Conservation (phyloP, 2,329 filamentous ascomycete species). For the Colletotrichum endophyticum region DNA sequence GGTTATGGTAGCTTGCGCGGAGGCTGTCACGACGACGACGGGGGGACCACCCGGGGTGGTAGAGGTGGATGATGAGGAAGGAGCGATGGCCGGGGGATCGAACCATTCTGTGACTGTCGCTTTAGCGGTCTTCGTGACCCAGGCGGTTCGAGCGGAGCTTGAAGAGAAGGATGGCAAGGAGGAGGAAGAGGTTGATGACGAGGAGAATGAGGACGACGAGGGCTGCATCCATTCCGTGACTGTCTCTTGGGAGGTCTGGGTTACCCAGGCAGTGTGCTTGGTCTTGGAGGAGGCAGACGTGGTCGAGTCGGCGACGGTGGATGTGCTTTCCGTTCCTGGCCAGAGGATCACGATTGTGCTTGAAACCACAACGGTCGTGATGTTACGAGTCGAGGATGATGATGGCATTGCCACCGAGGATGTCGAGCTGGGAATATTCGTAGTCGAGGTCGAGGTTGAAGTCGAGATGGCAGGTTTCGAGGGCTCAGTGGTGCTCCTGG, state of each 20-base stretch:
- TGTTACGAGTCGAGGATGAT: neutral
- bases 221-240: neutral
- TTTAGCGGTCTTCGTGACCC: neutral
- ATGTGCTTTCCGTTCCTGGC: neutral
- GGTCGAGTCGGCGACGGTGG: neutral
- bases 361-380: neutral
- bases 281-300: neutral
- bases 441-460: neutral
- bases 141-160: neutral
- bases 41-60: neutral
- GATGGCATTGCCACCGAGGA: accelerated
- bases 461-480: neutral
- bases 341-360: neutral
- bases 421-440: neutral
- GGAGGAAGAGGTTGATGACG: neutral
- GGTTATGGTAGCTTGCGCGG: neutral
- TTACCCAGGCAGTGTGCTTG: accelerated
- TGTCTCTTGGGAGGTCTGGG: neutral
- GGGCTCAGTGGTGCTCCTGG: neutral
- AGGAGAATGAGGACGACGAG: neutral
- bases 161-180: neutral
- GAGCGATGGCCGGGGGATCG: neutral
- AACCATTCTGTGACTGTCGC: neutral
- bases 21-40: neutral
- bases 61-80: neutral